Conservation (phyloP, 2,329 filamentous ascomycete genomes). For the Lachnellula subtilissima region DNA sequence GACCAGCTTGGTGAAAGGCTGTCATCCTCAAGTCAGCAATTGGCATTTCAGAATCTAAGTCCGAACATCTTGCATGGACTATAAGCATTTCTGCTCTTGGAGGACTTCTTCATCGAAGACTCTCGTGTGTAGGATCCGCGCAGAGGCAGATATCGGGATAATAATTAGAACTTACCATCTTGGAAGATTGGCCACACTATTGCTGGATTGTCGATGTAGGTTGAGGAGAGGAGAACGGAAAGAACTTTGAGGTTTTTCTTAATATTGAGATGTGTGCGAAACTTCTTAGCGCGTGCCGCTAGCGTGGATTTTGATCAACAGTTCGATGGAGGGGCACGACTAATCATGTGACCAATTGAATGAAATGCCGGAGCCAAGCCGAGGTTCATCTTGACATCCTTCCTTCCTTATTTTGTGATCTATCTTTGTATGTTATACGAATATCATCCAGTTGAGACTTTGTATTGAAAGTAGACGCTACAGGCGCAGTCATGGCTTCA, state of each 20-base stretch:
- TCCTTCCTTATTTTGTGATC: not conserved
- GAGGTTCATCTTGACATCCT: not conserved
- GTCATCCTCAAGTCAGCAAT: constrained; percentile 91
- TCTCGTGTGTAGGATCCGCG: constrained; percentile 2
- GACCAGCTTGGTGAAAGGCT: constrained; percentile 90
- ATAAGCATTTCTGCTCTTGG: constrained; percentile 26
- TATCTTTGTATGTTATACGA: constrained; percentile 26
- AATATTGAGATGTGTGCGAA: constrained; percentile 7
- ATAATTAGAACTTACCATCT: constrained; percentile 60
- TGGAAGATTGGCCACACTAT: constrained; percentile 43
- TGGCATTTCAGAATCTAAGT: constrained; percentile 83
- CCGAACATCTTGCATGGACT: constrained; percentile 98
- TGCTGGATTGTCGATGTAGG: constrained; percentile 38
- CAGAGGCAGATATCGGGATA: constrained; percentile 9
- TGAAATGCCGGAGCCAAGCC: not conserved
- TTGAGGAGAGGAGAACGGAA: constrained; percentile 16
- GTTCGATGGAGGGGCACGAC: constrained; percentile 8
- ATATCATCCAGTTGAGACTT: constrained; percentile 27
- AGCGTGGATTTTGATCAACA: constrained; percentile 2
- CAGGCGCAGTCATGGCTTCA: constrained; percentile 35
- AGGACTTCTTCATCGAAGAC: constrained; percentile 14
- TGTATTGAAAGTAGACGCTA: constrained; percentile 21
- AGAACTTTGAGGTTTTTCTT: constrained; percentile 9
- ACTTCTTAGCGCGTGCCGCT: constrained; percentile 3
- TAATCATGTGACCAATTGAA: not conserved